Evolutionary conservation across 1,284 basidiomycete species (phyloP).

Genomic region (Cutaneotrichosporon cavernicola): DNA sequence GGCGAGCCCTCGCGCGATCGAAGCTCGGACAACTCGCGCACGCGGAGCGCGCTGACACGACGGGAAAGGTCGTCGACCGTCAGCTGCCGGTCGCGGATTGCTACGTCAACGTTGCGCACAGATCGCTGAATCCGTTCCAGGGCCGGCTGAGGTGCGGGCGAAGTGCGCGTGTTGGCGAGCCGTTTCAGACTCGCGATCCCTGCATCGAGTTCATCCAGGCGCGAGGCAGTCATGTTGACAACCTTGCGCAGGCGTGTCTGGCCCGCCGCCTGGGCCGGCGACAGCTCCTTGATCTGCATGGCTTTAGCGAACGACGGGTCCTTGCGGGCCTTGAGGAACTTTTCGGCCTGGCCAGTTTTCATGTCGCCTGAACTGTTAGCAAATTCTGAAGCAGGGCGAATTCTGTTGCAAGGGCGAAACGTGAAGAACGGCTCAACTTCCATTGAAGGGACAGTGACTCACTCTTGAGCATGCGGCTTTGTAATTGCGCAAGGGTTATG

Average conservation of each 20-base stretch:
- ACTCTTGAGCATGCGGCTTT: slow-evolving; percentile 56
- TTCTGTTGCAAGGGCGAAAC: background rate
- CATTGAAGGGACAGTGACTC: slow-evolving; percentile 19
- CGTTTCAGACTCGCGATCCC: slow-evolving; percentile 44
- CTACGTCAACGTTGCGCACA: slow-evolving; percentile 55
- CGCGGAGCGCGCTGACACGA: slow-evolving; percentile 47
- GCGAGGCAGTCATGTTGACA: slow-evolving; percentile 50
- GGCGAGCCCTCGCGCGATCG: slow-evolving; percentile 16
- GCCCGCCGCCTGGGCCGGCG: slow-evolving; percentile 56
- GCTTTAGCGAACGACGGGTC: slow-evolving; percentile 56
- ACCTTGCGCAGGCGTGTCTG: slow-evolving; percentile 54
- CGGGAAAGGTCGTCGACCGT: slow-evolving; percentile 55
- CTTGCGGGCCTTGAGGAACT: slow-evolving; percentile 55
- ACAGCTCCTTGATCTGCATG: slow-evolving; percentile 56
- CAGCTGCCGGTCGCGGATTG: slow-evolving; percentile 49
- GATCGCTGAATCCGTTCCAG: slow-evolving; percentile 56
- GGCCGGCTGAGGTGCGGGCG: slow-evolving; percentile 25
- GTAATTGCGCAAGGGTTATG: slow-evolving; percentile 51
- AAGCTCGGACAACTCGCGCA: slow-evolving; percentile 15
- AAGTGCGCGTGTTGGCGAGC: slow-evolving; percentile 24
- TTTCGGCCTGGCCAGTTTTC: slow-evolving; percentile 54
- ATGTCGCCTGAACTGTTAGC: slow-evolving; percentile 49
- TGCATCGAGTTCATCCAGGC: slow-evolving; percentile 51
- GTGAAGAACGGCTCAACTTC: background rate
- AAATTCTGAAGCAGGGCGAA: background rate